Conservation (phyloP, 306 rosid species). For the Dalbergia cochinchinensis region DNA sequence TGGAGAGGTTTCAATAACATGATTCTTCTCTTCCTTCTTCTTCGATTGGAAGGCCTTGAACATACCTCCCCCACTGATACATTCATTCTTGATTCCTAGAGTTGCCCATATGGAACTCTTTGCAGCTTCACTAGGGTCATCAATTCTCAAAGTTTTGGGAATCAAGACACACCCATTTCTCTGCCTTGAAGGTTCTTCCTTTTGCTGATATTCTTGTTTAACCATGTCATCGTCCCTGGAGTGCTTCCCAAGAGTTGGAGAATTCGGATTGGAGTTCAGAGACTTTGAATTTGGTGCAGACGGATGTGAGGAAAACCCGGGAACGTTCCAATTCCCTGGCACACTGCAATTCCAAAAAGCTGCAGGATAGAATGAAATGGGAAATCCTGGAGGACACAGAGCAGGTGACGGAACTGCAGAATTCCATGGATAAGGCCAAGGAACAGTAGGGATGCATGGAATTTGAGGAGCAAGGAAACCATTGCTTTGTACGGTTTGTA, state of each 20-base stretch:
- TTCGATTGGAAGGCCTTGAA: conserved; percentile 72
- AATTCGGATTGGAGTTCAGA: conserved; percentile 44
- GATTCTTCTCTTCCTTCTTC: conserved; percentile 62
- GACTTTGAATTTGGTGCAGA: conserved; percentile 49
- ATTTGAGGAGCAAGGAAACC: conserved; percentile 67
- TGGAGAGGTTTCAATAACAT: conserved; percentile 56
- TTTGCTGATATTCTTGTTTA: conserved; percentile 45
- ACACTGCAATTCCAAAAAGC: conserved; percentile 70
- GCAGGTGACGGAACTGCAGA: conserved; percentile 62
- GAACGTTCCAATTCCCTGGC: conserved; percentile 64
- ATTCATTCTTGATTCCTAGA: conserved; percentile 83
- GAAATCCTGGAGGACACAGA: conserved; percentile 75
- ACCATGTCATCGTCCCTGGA: conserved; percentile 61
- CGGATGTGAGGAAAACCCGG: conserved; percentile 63
- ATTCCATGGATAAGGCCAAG: conserved; percentile 85
- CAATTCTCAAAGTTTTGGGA: conserved; percentile 84
- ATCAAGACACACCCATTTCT: conserved; percentile 73
- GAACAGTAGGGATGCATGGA: conserved; percentile 69
- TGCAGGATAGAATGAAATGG: conserved; percentile 71
- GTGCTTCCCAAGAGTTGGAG: conserved; percentile 71
- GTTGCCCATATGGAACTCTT: conserved; percentile 95
- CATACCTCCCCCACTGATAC: conserved; percentile 59
- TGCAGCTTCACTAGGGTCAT: conserved; percentile 87
- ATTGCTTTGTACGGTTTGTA: conserved; percentile 42
- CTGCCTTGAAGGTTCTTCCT: conserved; percentile 58